Evolutionary conservation across 1,284 basidiomycete genomes (phyloP).

Genomic region (Austroboletus novae-zelandiae): DNA sequence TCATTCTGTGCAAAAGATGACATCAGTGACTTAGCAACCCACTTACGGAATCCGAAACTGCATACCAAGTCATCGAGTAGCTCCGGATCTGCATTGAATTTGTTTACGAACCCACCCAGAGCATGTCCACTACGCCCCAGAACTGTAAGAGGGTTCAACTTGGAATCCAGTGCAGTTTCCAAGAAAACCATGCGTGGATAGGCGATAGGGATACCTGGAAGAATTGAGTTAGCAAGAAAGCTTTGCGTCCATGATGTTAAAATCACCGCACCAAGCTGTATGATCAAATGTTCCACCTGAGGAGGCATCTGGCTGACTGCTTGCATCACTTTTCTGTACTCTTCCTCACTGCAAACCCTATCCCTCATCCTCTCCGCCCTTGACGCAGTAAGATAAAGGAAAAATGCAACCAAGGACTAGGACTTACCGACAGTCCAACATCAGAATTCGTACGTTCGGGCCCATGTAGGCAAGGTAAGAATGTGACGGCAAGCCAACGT

Average conservation of each 20-base stretch:
- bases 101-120: conserved; percentile 81
- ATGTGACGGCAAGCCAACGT: conserved; percentile 77
- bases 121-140: conserved; percentile 69
- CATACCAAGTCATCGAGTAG: conserved; percentile 85
- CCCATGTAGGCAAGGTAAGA: conserved; percentile 76
- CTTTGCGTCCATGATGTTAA: neutral
- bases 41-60: conserved; percentile 1
- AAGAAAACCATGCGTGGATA: conserved; percentile 94
- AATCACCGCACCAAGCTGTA: conserved; percentile 63
- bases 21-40: neutral
- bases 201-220: conserved; percentile 71
- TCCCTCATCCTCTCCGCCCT: conserved; percentile 85
- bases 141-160: conserved; percentile 78
- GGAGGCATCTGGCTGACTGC: conserved; percentile 55
- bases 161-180: conserved; percentile 73
- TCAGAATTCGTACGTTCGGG: conserved; percentile 66
- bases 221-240: neutral
- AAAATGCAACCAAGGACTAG: neutral
- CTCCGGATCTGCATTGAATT: conserved; percentile 90
- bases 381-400: conserved; percentile 3
- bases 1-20: conserved; percentile 57
- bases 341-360: conserved; percentile 69
- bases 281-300: conserved; percentile 75
- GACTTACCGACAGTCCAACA: conserved; percentile 81
- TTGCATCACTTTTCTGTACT: conserved; percentile 77